phyloP scores from a whole-genome alignment of 2,329 filamentous ascomycete species.

The Monilinia fructigena region DNA sequence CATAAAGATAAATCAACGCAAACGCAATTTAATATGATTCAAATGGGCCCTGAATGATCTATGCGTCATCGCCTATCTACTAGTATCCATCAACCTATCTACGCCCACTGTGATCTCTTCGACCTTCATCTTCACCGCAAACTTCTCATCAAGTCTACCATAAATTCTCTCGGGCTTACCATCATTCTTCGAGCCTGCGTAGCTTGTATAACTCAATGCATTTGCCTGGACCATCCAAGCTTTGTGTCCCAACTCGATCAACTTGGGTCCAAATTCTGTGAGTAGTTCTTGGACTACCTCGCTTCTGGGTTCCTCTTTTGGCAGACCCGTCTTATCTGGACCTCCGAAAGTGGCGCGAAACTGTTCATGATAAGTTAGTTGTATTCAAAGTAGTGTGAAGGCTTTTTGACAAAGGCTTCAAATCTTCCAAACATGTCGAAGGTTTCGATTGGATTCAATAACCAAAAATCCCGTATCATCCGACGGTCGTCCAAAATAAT shows the following conservation, averaged over 20 bases:
- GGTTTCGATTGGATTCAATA: not conserved
- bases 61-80: not conserved
- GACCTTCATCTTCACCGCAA: not conserved
- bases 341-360: slow-evolving; percentile 32
- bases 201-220: slow-evolving; percentile 27
- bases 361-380: not conserved
- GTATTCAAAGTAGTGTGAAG: not conserved
- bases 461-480: not conserved
- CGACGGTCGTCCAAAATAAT: not conserved
- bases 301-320: slow-evolving; percentile 20
- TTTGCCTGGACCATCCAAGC: slow-evolving; percentile 33
- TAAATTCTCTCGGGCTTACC: slow-evolving; percentile 11
- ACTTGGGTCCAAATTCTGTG: slow-evolving; percentile 27
- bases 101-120: slow-evolving; percentile 3
- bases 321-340: slow-evolving; percentile 23
- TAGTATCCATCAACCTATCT: not conserved
- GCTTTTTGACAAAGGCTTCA: not conserved
- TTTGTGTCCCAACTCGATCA: slow-evolving; percentile 27
- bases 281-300: slow-evolving; percentile 26
- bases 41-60: not conserved
- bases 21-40: not conserved
- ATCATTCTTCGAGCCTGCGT: slow-evolving; percentile 25
- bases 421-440: not conserved
- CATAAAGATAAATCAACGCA: not conserved
- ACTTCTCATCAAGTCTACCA: not conserved